Evolutionary conservation across 2,329 filamentous ascomycete species (phyloP).

Genomic region (Alternaria sp.): DNA sequence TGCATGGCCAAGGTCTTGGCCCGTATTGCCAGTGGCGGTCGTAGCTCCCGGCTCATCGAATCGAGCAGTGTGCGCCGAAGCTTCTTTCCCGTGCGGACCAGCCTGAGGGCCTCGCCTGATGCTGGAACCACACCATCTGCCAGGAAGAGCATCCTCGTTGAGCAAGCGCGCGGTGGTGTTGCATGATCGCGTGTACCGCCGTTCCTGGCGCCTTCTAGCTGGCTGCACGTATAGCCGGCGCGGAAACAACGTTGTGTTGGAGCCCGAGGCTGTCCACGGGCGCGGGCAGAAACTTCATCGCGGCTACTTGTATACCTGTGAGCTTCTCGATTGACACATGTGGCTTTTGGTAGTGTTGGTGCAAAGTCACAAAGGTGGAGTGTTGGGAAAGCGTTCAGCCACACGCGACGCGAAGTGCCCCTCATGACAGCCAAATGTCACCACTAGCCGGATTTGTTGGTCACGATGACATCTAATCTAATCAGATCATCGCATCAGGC

Average conservation of each 20-base stretch:
- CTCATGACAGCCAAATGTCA: slow-evolving; percentile 1
- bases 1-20: slow-evolving; percentile 28
- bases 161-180: slow-evolving; percentile 4
- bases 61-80: slow-evolving; percentile 20
- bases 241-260: not conserved
- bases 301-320: not conserved
- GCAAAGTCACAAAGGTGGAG: not conserved
- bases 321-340: not conserved
- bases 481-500: slow-evolving; percentile 20
- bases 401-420: not conserved
- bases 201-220: slow-evolving; percentile 1
- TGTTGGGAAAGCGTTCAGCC: slow-evolving; percentile 1
- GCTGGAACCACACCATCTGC: slow-evolving; percentile 3
- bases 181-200: slow-evolving; percentile 3
- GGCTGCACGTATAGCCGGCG: not conserved
- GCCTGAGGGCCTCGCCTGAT: slow-evolving; percentile 5
- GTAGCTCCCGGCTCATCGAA: slow-evolving; percentile 14
- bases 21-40: slow-evolving; percentile 17
- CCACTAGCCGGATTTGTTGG: slow-evolving; percentile 3
- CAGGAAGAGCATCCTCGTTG: not conserved
- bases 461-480: slow-evolving; percentile 23
- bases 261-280: not conserved
- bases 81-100: slow-evolving; percentile 9
- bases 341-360: not conserved
- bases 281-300: not conserved